Base-by-base conservation (phyloP, 176 grass and related monocot species). In the barley (Hordeum vulgare) region DNA sequence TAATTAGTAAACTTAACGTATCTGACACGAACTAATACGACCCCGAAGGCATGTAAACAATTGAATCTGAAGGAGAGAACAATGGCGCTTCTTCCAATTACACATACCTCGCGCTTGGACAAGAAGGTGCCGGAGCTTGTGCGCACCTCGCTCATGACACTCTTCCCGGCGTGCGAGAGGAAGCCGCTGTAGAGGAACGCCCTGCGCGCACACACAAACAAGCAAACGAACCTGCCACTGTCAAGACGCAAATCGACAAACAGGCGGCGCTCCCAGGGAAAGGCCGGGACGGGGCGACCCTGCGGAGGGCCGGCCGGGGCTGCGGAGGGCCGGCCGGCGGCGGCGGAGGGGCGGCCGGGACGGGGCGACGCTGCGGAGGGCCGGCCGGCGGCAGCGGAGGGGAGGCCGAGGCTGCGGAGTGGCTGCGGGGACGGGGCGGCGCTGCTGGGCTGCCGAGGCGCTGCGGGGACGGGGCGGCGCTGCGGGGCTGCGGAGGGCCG, bases 111-210 rank as follows among this genome's bases (percentile, higher is more conserved):
- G 49, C 40, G 83, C 80, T 96, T 96, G 11, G 24, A 36, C 71
- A 96, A 47, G 81, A 93, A 96, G 41, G 89, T 85, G 86, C 94
- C 94, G 27, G 90, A 89, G 86, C 94, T 96, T 12, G 94, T 96
- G 77, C 94, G 80, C 57, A 89, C 88, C 58, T 85, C 15, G 75
- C 90, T 96, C 94, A 72, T 81, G 42, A 90, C 24, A 18, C 77
- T 93, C 54, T 89, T 67, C 56, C 94, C 94, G 37, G 36, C 36
- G 41, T 87, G 41, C 25, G 88, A 89, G 64, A 96, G 94, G 73
- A 96, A 96, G 24, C 84, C 85, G 80, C 79, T 89, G 73, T 93
- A 91, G 20, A 89, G 42, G 73, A 96, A 96, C 60, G 86, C 83
- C 77, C 90, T 96, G 87, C 77, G 63, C 47, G 28, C 47, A 76